Base-by-base conservation (phyloP, 805 yeast species). In the Ogataea degrootiae region DNA sequence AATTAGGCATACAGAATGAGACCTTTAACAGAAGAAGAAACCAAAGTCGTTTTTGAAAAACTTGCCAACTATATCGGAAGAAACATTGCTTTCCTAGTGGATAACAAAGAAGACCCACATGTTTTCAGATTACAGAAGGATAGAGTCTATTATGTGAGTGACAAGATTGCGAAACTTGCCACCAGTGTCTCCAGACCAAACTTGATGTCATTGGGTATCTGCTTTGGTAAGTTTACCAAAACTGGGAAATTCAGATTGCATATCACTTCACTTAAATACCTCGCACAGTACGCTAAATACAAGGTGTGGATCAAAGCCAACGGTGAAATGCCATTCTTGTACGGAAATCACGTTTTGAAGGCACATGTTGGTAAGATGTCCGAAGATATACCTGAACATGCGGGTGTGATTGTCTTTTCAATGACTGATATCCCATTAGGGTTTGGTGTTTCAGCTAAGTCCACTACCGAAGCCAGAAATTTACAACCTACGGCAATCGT, bases 261-360 rank as follows among this genome's bases (percentile, higher is more conserved):
- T 66, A 84, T 94, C 52, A 94, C 99, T n/a, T 77, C 97, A 4
- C 75, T 94, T 53, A 83, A 87, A 41, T 78, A 87, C 52, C 71
- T 94, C 48, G 85, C 96, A 2, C 85, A 87, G 58, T 83, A 85
- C 64, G 97, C 99, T 43, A 87, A 87, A 66, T 90, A 84, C 72
- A 94, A 92, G 70, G 75, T 94, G 37, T 94, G 99, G 99, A 88
- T 94, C 69, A 94, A 94, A 68, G 83, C 82, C 44, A 94, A 94
- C 63, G 99, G 99, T 59, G 99, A 94, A 69, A 94, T 94, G 99
- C 98, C 99, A 14, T 94, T 85, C 65, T 71, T 94, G 55, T 94
- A 94, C 60, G 99, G 99, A 35, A 94, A 94, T 72, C 96, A 94
- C 66, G 92, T 92, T 26, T 75, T 94, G 57, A 94, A 94, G 66